Evolutionary conservation across 2,329 filamentous ascomycete genomes (phyloP).

Genomic region (Microthyrium microscopicum): DNA sequence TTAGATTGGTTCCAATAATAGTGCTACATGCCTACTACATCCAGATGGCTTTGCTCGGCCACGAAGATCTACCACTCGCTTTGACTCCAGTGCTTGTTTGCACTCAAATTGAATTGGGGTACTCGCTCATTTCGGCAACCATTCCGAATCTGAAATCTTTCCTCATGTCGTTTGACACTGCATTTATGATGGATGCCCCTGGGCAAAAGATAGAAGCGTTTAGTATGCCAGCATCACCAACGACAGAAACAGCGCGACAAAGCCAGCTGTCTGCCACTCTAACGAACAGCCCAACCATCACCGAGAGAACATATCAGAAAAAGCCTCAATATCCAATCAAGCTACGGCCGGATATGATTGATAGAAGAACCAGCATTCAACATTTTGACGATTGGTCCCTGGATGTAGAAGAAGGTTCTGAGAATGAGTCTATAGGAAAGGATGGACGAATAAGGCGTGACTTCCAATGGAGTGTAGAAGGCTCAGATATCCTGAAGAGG

Average conservation of each 20-base stretch:
- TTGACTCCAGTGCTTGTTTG: constrained; percentile 10
- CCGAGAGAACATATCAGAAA: not conserved
- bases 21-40: not conserved
- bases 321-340: not conserved
- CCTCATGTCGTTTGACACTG: constrained; percentile 11
- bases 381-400: no score
- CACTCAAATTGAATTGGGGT: constrained; percentile 14
- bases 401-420: no score
- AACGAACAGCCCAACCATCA: not conserved
- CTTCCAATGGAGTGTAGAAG: no score
- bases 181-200: constrained; percentile 6
- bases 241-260: not conserved
- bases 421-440: no score
- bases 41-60: not conserved
- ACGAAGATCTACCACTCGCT: constrained; percentile 9
- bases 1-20: not conserved
- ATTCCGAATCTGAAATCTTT: constrained; percentile 16
- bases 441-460: no score
- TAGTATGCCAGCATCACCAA: not conserved
- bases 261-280: not conserved
- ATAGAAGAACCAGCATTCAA: no score
- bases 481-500: no score
- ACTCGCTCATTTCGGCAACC: constrained; percentile 15
- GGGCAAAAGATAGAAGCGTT: not conserved
- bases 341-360: not conserved